Percentiles rank a stretch among this genome's conserved stretches.
phyloP scores from a whole-genome alignment of 768 basidiomycete species.

The Pisolithus microcarpus region DNA sequence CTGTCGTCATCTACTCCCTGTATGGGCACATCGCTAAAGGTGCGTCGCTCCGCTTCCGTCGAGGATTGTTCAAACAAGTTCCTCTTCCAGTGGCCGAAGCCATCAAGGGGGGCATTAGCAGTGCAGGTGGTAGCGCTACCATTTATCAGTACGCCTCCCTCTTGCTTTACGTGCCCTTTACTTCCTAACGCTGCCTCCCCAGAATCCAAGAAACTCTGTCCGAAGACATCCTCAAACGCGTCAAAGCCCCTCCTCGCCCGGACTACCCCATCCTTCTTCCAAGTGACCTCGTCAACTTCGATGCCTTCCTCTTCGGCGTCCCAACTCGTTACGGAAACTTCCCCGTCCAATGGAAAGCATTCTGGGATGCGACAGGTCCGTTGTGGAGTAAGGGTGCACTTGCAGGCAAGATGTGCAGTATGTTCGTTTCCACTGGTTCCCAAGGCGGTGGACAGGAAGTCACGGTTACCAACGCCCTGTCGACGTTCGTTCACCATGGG shows the following conservation, averaged over 20 bases:
- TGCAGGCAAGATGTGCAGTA: conserved; percentile 39
- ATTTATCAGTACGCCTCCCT: conserved; percentile 40
- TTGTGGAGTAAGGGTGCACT: conserved; percentile 38
- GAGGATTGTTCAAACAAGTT: neutral
- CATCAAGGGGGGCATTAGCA: conserved; percentile 34
- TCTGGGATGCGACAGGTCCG: conserved; percentile 47
- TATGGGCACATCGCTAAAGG: conserved; percentile 44
- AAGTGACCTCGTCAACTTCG: conserved; percentile 15
- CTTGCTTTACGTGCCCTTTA: neutral
- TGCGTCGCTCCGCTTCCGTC: conserved; percentile 18
- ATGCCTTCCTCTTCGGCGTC: conserved; percentile 39
- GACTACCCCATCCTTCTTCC: conserved; percentile 50
- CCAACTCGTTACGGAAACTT: conserved; percentile 37
- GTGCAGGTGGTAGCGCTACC: conserved; percentile 36
- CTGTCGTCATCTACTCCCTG: conserved; percentile 44
- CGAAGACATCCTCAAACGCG: conserved; percentile 55
- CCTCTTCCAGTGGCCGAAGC: conserved; percentile 25
- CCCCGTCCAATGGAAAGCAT: conserved; percentile 27
- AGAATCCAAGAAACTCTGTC: conserved; percentile 82
- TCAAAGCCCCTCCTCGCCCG: conserved; percentile 67
- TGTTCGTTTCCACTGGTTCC: conserved; percentile 39
- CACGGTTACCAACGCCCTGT: conserved; percentile 31
- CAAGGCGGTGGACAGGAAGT: conserved; percentile 45
- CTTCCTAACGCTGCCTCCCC: neutral
- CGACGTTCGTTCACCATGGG: conserved; percentile 50